These are phyloP conservation scores for Chlorella variabilis DNA, from an alignment of 163 green algal genomes.

Conservation along the genomic window DNA sequence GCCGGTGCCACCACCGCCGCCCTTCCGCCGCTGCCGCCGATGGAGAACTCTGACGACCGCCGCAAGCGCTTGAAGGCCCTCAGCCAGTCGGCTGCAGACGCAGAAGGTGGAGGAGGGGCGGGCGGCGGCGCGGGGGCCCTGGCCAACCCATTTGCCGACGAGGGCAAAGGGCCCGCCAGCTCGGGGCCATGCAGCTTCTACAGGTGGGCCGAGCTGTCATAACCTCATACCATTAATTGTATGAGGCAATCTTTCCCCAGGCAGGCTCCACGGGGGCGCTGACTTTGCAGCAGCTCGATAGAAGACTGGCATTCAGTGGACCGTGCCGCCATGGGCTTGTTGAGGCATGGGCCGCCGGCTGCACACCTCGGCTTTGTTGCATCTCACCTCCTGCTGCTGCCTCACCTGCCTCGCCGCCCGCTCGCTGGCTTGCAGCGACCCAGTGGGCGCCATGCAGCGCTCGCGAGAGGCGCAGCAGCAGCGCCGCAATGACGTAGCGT, in stretches of 20 bases:
- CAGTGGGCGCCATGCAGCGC: conserved; percentile 20
- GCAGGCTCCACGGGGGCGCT: too few species aligned
- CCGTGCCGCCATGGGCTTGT: too few species aligned
- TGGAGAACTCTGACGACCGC: conserved; percentile 20
- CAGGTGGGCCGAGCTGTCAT: neutral
- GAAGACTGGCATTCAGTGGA: too few species aligned
- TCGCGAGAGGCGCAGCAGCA: conserved; percentile 22
- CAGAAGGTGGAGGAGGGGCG: neutral
- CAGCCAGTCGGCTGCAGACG: conserved; percentile 1
- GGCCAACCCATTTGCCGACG: conserved; percentile 11
- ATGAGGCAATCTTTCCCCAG: too few species aligned
- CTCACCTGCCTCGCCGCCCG: neutral
- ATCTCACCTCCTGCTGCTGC: neutral
- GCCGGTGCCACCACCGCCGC: neutral
- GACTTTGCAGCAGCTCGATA: too few species aligned
- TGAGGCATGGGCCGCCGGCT: too few species aligned
- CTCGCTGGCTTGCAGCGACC: conserved; percentile 14
- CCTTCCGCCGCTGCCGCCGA: neutral
- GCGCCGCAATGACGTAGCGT: neutral
- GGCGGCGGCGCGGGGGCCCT: neutral
- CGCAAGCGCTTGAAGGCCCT: conserved; percentile 44
- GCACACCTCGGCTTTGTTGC: too few species aligned
- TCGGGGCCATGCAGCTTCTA: conserved; percentile 27
- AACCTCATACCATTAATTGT: too few species aligned
- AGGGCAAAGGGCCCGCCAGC: neutral